Conservation (phyloP, 1,139 yeast species). For the Scheffersomyces titani region DNA sequence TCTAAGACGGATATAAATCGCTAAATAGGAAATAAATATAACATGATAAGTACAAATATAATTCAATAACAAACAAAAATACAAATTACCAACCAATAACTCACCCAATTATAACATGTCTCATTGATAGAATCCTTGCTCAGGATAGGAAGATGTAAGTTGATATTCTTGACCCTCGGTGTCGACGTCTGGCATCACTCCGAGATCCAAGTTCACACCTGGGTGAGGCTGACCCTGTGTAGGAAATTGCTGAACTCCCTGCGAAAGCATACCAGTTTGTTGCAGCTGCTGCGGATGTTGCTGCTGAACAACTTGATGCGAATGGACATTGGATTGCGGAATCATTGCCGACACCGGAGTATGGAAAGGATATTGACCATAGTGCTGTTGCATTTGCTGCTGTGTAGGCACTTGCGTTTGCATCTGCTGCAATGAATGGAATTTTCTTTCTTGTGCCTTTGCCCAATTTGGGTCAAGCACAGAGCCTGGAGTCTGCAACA, state of each 20-base stretch:
- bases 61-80: background rate
- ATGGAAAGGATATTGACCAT: slow-evolving; percentile 8
- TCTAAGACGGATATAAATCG: background rate
- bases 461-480: slow-evolving; percentile 6
- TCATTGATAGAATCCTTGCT: background rate
- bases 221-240: slow-evolving; percentile 1
- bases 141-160: background rate
- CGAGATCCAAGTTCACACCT: slow-evolving; percentile 17
- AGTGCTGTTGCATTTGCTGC: slow-evolving; percentile 12
- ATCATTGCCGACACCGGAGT: slow-evolving; percentile 2
- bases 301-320: background rate
- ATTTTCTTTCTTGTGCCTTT: slow-evolving; percentile 27
- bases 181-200: slow-evolving; percentile 11
- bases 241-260: background rate
- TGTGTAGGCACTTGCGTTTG: slow-evolving; percentile 4
- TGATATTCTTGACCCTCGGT: slow-evolving; percentile 14
- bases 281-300: background rate
- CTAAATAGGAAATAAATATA: background rate
- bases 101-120: background rate
- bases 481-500: background rate
- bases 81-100: background rate
- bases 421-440: slow-evolving; percentile 24
- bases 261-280: background rate
- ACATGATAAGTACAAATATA: background rate
- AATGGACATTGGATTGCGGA: background rate